Base-by-base conservation (phyloP, 2,329 filamentous ascomycete species). In the Ophiocordyceps camponoti-saundersi region DNA sequence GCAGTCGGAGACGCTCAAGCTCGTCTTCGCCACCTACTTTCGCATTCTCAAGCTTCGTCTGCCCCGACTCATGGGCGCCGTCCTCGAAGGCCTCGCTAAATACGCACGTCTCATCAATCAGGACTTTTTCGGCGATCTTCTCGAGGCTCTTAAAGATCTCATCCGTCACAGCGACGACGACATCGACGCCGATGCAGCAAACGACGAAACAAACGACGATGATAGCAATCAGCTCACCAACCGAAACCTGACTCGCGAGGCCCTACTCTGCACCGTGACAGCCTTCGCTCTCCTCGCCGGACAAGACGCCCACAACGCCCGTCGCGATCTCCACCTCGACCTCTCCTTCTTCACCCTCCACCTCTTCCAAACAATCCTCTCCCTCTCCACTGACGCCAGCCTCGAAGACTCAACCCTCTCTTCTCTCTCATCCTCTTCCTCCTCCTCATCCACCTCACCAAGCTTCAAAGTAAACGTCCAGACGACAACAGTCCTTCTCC, bases 71-170 rank as follows among this genome's bases (percentile, higher is more conserved):
- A 96, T 95, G 86, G 92, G 92, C n/a, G 89, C 90, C 15, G 89
- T 95, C 0, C 75, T 98, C 6, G 92, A 96, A 67, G 92, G 92
- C 26, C 69, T 98, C 21, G 89, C 90, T 45, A 88, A 88, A 59
- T 98, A 94, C 60, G 82, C 89, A 3, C 92, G 95, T 61, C 74
- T 98, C 49, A 98, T 98, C 72, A 98, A 98, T 67, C 88, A 98
- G 59, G 87, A 98, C 60, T 96, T 98, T 70, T 98, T 98, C 57
- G 92, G 90, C 26, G 92, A 98, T 59, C 73, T 98, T 29, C 76
- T 98, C 12, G 92, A 96, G 65, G 90, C 88, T 0, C 71, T 98
- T 39, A 93, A 94, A 62, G 92, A 98, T 52, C 75, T 98, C 42
- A 90, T 96, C 56, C 77, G 79, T 4, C 78, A 89, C 53, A 82